Base-by-base conservation (phyloP, 306 rosid genomes). In the Sphenostylis stenocarpa region DNA sequence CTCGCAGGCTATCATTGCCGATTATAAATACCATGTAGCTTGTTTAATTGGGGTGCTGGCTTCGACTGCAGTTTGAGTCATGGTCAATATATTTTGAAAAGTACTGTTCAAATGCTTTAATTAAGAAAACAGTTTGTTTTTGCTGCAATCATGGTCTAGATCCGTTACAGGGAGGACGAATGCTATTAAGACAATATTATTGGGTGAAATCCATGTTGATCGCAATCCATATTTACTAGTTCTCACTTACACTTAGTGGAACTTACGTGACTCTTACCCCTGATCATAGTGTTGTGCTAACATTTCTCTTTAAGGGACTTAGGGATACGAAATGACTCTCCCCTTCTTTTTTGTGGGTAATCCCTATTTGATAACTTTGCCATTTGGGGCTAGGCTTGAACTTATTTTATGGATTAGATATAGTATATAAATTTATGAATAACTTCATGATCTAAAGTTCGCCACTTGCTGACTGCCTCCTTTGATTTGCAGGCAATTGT, bases 401-500 rank as follows among this genome's bases (percentile, higher is more conserved):
- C 41, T 60, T 70, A 33, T 61, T 52, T 44, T 23, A 44, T 65
- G 65, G 43, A 11, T 56, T 75, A 67, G 58, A 79, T 70, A 51
- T n/a, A 41, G 67, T 65, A 44, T 55, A 70, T 52, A 45, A 41
- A 43, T 52, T 17, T 58, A 65, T 20, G 43, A n/a, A 39, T 77
- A 67, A 21, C 66, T 26, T 76, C 55, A 76, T 82, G 58, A 61
- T 38, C 33, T 23, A 65, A 45, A 77, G 51, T 68, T 61, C 68
- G 21, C 61, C 66, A 62, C 62, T 72, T 55, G 75, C 72, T 73
- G 81, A 78, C 70, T 83, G 26, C 76, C 39, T 28, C 53, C 76
- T 80, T 65, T 79, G 75, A 82, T 47, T 67, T 83, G 84, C 81
- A 95, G 98, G 95, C 98, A 84, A 83, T 88, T 67, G 97, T 95